These are phyloP conservation scores for Asterella californica DNA, from an alignment of 225 moss, liverwort and hornwort genomes.

Conservation along the genomic window DNA sequence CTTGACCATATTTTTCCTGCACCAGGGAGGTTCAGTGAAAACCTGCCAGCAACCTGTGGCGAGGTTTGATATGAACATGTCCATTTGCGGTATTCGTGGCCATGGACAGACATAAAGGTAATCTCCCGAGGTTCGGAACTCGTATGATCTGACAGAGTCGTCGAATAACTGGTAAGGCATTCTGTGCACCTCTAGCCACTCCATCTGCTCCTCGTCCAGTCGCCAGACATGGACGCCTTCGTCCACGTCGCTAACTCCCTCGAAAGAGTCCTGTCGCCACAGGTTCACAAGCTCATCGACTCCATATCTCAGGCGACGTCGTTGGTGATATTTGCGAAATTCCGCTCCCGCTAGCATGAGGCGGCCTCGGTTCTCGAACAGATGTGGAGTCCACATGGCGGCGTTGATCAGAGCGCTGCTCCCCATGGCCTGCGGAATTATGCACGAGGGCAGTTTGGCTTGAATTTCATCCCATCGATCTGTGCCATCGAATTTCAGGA, in stretches of 20 bases:
- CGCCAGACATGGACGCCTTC: conserved; percentile 16
- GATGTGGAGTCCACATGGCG: conserved; percentile 21
- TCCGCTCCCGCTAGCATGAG: conserved; percentile 13
- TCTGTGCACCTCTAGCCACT: conserved; percentile 6
- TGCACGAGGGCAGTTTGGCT: conserved; percentile 15
- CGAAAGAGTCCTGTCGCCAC: conserved; percentile 1
- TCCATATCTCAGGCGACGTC: conserved; percentile 5
- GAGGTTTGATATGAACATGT: conserved; percentile 5
- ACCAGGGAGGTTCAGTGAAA: conserved; percentile 2
- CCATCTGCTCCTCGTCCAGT: conserved; percentile 10
- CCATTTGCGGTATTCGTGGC: conserved; percentile 1
- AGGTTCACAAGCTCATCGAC: conserved; percentile 23
- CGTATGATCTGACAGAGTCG: conserved; percentile 5
- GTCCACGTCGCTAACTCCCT: conserved; percentile 7
- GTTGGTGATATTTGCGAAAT: conserved; percentile 14
- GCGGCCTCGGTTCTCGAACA: conserved; percentile 16
- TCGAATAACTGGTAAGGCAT: conserved; percentile 16
- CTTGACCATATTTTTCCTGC: not conserved
- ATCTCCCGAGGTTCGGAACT: conserved; percentile 15
- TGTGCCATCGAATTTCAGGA: conserved; percentile 13
- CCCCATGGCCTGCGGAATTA: conserved; percentile 20
- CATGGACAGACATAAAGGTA: conserved; percentile 14
- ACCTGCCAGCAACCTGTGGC: conserved; percentile 14
- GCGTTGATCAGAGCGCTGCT: conserved; percentile 18
- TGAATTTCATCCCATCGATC: conserved; percentile 6